Conservation (phyloP, 2,329 filamentous ascomycete species). For the Botrytis sinoallii region DNA sequence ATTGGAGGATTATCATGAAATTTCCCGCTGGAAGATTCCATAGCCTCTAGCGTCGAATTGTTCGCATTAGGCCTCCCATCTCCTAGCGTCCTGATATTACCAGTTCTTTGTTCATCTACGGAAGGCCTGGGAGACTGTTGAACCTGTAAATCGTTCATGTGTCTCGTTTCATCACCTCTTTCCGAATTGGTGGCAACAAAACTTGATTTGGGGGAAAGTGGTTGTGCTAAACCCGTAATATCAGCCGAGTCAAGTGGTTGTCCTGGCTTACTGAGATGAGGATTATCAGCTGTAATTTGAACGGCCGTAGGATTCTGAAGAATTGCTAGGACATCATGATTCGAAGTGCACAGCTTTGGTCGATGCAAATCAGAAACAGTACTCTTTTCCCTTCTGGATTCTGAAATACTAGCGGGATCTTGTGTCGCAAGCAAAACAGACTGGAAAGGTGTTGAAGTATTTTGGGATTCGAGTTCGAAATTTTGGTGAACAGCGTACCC, state of each 20-base stretch:
- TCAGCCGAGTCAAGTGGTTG: neutral
- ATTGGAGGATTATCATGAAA: neutral
- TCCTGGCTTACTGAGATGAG: neutral
- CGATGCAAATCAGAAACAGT: neutral
- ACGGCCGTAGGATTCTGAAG: neutral
- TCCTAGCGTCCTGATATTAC: neutral
- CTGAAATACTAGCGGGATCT: neutral
- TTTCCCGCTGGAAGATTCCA: neutral
- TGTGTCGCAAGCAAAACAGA: conserved; percentile 20
- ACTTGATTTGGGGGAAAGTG: neutral
- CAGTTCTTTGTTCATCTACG: neutral
- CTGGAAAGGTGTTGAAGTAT: neutral
- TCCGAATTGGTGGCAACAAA: neutral
- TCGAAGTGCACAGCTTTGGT: neutral
- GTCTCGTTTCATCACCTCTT: neutral
- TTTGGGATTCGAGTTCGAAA: neutral
- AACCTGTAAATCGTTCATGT: neutral
- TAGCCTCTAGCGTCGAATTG: neutral
- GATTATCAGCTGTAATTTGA: conserved; percentile 22
- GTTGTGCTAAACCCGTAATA: neutral
- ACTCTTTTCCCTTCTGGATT: neutral
- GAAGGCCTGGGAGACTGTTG: neutral
- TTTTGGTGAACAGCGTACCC: neutral
- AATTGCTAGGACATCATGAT: neutral
- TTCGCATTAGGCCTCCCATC: neutral